Conservation (phyloP, 306 rosid genomes). For the Prunus mira region DNA sequence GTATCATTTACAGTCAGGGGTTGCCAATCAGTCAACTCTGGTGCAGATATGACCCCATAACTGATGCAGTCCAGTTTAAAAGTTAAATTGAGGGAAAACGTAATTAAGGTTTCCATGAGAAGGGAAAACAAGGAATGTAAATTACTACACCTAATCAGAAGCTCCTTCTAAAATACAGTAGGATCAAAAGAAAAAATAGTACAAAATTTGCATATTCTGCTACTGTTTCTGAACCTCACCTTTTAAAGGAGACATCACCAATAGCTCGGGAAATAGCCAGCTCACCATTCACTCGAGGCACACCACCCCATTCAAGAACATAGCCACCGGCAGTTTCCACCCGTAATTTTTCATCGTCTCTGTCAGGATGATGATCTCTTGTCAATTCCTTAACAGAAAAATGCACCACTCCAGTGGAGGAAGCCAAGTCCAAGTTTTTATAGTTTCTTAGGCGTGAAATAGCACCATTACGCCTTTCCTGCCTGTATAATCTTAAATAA, state of each 20-base stretch:
- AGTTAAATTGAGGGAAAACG: slow-evolving; percentile 13
- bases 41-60: slow-evolving; percentile 86
- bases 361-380: slow-evolving; percentile 90
- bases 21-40: slow-evolving; percentile 94
- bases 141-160: background rate
- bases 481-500: slow-evolving; percentile 64
- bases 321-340: slow-evolving; percentile 97
- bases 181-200: background rate
- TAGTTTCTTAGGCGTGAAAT: slow-evolving; percentile 50
- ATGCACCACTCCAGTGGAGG: slow-evolving; percentile 54
- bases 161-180: no score
- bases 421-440: slow-evolving; percentile 47
- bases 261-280: slow-evolving; percentile 87
- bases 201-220: background rate
- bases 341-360: slow-evolving; percentile 82
- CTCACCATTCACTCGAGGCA: slow-evolving; percentile 87
- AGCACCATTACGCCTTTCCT: slow-evolving; percentile 56
- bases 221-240: slow-evolving; percentile 44
- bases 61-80: slow-evolving; percentile 37
- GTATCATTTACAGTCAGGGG: slow-evolving; percentile 81
- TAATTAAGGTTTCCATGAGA: background rate
- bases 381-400: slow-evolving; percentile 86
- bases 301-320: slow-evolving; percentile 83
- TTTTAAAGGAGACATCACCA: slow-evolving; percentile 77
- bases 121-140: background rate